A percentile compares a stretch with the other conserved stretches of the same genome.
These are phyloP conservation scores for Hypoxylon sp. DNA, from an alignment of 2,329 filamentous ascomycete species.

Conservation along the genomic window DNA sequence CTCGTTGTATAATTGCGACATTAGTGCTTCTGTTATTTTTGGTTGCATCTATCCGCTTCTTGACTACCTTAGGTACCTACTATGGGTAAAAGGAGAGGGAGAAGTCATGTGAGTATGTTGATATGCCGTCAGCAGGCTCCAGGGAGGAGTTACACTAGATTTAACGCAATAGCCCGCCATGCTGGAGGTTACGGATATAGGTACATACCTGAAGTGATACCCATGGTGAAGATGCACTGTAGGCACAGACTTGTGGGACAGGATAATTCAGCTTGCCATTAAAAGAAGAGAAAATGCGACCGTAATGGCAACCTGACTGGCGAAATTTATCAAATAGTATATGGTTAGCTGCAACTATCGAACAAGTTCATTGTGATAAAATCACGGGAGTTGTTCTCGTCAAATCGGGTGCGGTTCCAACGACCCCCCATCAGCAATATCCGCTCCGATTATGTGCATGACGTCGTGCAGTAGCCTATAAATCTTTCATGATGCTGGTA, in stretches of 20 bases:
- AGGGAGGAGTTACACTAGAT: conserved; percentile 25
- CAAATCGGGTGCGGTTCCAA: conserved; percentile 42
- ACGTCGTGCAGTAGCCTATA: conserved; percentile 30
- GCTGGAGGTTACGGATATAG: not conserved
- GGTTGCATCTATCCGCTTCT: not conserved
- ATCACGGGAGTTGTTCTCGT: conserved; percentile 11
- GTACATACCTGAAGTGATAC: not conserved
- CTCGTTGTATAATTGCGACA: not conserved
- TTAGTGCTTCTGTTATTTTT: not conserved
- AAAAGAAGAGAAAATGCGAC: conserved; percentile 1
- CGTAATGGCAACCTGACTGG: conserved; percentile 1
- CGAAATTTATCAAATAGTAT: conserved; percentile 6
- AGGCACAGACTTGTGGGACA: not conserved
- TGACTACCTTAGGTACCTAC: not conserved
- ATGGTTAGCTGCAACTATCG: conserved; percentile 21
- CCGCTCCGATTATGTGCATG: conserved; percentile 35
- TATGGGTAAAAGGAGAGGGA: not conserved
- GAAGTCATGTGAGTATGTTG: conserved; percentile 38
- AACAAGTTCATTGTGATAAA: conserved; percentile 15
- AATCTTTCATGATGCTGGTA: conserved; percentile 22
- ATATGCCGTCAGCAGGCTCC: conserved; percentile 35
- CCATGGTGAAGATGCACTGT: not conserved
- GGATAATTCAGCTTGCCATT: not conserved
- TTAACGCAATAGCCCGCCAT: conserved; percentile 23
- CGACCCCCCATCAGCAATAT: conserved; percentile 29